A percentile compares a stretch with the other conserved stretches of the same genome.
Evolutionary conservation across 2,329 filamentous ascomycete genomes (phyloP).

Genomic region (Didymella keratinophila): DNA sequence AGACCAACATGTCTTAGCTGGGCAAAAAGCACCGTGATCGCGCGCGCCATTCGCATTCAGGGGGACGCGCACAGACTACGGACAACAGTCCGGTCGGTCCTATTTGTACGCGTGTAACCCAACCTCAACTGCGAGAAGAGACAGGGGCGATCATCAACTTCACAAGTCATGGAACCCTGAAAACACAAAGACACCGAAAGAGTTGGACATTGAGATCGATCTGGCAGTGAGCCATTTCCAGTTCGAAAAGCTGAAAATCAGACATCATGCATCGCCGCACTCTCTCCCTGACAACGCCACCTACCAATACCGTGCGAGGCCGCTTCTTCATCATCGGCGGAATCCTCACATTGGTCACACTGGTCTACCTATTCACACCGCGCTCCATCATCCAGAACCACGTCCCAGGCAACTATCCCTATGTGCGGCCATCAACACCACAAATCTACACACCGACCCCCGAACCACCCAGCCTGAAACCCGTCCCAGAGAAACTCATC

Average conservation of each 20-base stretch:
- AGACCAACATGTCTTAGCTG: background rate
- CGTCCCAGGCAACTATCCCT: conserved; percentile 22
- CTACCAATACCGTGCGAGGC: background rate
- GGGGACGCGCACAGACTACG: conserved; percentile 22
- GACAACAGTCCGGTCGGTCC: conserved; percentile 10
- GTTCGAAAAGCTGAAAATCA: background rate
- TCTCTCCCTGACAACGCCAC: background rate
- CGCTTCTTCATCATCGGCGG: background rate
- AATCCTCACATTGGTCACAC: background rate
- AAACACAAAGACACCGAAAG: background rate
- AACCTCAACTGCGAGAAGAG: background rate
- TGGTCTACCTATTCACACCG: conserved; percentile 4
- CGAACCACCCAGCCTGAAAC: conserved; percentile 1
- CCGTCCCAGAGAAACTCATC: conserved; percentile 16
- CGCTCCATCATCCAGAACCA: background rate
- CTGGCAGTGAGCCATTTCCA: too few relatives aligned
- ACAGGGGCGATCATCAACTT: background rate
- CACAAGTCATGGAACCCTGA: background rate
- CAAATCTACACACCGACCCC: conserved; percentile 4
- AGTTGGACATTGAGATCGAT: background rate
- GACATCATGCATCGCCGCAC: background rate
- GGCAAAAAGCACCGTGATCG: background rate
- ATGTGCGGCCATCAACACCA: conserved; percentile 7
- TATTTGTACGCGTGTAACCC: conserved; percentile 2
- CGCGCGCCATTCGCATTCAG: conserved; percentile 6